These are phyloP conservation scores for Bryum argenteum DNA, from an alignment of 225 moss, liverwort and hornwort genomes.

Conservation along the genomic window DNA sequence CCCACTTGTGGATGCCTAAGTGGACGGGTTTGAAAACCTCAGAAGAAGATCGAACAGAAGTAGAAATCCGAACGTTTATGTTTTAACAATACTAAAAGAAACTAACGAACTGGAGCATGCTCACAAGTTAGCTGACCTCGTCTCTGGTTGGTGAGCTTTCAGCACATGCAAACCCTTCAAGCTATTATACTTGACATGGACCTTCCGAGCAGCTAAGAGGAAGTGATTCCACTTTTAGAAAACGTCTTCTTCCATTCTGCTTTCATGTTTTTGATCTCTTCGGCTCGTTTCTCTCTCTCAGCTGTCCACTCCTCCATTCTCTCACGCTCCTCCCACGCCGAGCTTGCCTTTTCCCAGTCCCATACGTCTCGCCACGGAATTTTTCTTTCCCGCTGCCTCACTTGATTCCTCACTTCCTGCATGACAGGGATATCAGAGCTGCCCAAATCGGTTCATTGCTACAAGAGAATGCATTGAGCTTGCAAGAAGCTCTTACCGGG, in stretches of 20 bases:
- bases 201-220: conserved; percentile 24
- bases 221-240: conserved; percentile 39
- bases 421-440: conserved; percentile 16
- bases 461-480: neutral
- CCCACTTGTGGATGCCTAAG: neutral
- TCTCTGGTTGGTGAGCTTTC: conserved; percentile 19
- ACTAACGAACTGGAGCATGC: neutral
- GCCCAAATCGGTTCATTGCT: conserved; percentile 1
- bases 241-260: conserved; percentile 49
- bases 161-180: neutral
- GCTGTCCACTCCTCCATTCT: conserved; percentile 89
- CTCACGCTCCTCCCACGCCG: conserved; percentile 87
- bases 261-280: conserved; percentile 55
- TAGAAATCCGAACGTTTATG: too few species aligned
- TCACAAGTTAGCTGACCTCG: too few species aligned
- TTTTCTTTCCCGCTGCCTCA: conserved; percentile 45
- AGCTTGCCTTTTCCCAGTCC: conserved; percentile 95
- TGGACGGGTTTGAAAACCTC: too few species aligned
- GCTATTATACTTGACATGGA: neutral
- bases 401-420: conserved; percentile 70
- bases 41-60: too few species aligned
- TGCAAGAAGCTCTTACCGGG: conserved; percentile 28
- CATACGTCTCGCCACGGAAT: conserved; percentile 80
- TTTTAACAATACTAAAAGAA: too few species aligned
- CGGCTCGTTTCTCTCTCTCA: conserved; percentile 52